phyloP scores from a whole-genome alignment of 768 basidiomycete genomes.

The Nidula microcarpa region DNA sequence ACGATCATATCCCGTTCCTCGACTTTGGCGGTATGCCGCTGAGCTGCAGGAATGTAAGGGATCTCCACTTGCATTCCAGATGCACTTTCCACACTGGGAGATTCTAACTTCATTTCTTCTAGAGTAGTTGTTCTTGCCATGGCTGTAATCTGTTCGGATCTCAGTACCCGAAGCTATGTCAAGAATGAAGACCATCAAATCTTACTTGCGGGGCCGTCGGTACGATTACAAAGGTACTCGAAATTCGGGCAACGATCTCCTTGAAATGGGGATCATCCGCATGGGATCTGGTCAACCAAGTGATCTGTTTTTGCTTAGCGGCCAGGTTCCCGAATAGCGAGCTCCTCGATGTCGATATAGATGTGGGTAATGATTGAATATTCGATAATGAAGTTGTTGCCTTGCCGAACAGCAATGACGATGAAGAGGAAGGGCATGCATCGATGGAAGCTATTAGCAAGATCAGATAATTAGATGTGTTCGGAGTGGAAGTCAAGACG shows the following conservation, averaged over 20 bases:
- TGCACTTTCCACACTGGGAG: conserved; percentile 5
- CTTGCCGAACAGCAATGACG: conserved; percentile 27
- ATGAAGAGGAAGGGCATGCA: conserved; percentile 5
- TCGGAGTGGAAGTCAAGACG: conserved; percentile 1
- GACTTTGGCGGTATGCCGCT: conserved; percentile 38
- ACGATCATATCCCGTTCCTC: conserved; percentile 73
- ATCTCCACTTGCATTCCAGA: conserved; percentile 61
- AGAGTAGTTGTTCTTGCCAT: too few species aligned
- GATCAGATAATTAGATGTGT: neutral
- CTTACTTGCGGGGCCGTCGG: conserved; percentile 48
- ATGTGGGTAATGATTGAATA: conserved; percentile 9
- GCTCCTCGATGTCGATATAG: conserved; percentile 32
- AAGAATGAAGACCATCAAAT: neutral
- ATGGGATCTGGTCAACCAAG: neutral
- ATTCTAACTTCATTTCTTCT: too few species aligned
- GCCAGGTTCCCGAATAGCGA: conserved; percentile 40
- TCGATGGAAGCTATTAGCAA: neutral
- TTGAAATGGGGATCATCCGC: conserved; percentile 31
- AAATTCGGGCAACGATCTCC: conserved; percentile 62
- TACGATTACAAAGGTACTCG: conserved; percentile 58
- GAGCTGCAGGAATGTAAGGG: conserved; percentile 69
- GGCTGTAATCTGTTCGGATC: too few species aligned
- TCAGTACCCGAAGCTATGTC: too few species aligned
- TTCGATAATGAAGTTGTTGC: neutral
- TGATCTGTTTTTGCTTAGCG: conserved; percentile 6